Conservation (phyloP, 768 basidiomycete species). For the Boletus rufocinnamomeus region DNA sequence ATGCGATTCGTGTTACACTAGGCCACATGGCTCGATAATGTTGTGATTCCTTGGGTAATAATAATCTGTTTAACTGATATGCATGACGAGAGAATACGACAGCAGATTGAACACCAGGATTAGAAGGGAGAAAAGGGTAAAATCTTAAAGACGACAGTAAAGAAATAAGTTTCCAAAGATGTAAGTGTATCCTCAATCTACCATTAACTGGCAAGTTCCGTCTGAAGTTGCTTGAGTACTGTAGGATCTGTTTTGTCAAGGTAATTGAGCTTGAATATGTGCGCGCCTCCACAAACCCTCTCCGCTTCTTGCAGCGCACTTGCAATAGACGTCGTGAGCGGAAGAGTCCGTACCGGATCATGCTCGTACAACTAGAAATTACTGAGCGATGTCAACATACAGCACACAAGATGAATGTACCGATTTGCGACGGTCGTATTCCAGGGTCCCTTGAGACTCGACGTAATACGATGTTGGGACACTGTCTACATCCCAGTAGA, state of each 20-base stretch:
- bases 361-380: constrained; percentile 58
- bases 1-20: constrained; percentile 42
- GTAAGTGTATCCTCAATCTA: neutral
- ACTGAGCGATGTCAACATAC: constrained; percentile 11
- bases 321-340: constrained; percentile 63
- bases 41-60: neutral
- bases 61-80: constrained; percentile 5
- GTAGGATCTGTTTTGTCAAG: constrained; percentile 68
- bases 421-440: constrained; percentile 72
- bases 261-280: constrained; percentile 59
- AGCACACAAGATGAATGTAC: constrained; percentile 42
- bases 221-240: constrained; percentile 71
- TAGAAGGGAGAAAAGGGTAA: constrained; percentile 2
- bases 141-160: neutral
- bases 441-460: constrained; percentile 68
- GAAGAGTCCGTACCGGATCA: constrained; percentile 70
- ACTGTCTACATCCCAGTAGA: constrained; percentile 71
- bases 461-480: constrained; percentile 61
- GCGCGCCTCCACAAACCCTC: constrained; percentile 55
- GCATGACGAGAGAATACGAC: constrained; percentile 4
- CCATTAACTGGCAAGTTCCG: constrained; percentile 39
- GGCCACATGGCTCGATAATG: constrained; percentile 10
- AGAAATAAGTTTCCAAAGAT: neutral
- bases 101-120: constrained; percentile 1
- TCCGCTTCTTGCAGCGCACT: constrained; percentile 65